phyloP scores from a whole-genome alignment of 257 asterid species.

The Ilex asprella region DNA sequence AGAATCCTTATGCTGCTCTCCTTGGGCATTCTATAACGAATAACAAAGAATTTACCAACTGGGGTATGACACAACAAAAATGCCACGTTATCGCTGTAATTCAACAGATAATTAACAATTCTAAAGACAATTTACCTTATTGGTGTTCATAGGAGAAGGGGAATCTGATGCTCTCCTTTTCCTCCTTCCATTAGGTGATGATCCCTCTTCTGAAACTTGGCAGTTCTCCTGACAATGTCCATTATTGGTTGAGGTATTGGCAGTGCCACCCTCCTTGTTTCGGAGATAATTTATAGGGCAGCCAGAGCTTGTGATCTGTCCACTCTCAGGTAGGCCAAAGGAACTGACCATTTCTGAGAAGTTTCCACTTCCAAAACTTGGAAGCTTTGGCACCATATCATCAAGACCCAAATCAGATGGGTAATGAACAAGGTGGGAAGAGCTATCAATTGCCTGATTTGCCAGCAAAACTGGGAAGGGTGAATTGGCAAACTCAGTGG shows the following conservation, averaged over 20 bases:
- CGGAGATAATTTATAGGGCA: constrained; percentile 24
- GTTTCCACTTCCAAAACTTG: constrained; percentile 54
- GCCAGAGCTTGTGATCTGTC: constrained; percentile 24
- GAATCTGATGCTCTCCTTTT: constrained; percentile 44
- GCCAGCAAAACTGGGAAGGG: constrained; percentile 13
- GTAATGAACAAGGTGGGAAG: constrained; percentile 50
- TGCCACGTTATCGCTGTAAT: too few species aligned
- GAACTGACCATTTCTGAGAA: constrained; percentile 50
- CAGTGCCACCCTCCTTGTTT: constrained; percentile 14
- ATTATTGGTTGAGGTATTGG: constrained; percentile 2
- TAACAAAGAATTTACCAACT: too few species aligned
- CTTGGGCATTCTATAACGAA: constrained; percentile 39
- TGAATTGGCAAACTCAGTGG: constrained; percentile 22
- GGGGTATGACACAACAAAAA: too few species aligned
- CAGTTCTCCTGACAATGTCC: constrained; percentile 26
- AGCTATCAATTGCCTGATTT: constrained; percentile 19
- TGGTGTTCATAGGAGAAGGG: constrained; percentile 24
- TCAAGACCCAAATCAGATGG: constrained; percentile 43
- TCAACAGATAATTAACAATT: too few species aligned
- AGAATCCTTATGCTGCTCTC: constrained; percentile 39
- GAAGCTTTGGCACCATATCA: constrained; percentile 51
- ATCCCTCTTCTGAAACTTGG: constrained; percentile 33
- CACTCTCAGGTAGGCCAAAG: constrained; percentile 32
- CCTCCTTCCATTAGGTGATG: constrained; percentile 54
- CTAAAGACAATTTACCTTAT: constrained; percentile 23